These are phyloP conservation scores for Plasmodium malariae DNA, from an alignment of 169 alveolate genomes.

Conservation along the genomic window DNA sequence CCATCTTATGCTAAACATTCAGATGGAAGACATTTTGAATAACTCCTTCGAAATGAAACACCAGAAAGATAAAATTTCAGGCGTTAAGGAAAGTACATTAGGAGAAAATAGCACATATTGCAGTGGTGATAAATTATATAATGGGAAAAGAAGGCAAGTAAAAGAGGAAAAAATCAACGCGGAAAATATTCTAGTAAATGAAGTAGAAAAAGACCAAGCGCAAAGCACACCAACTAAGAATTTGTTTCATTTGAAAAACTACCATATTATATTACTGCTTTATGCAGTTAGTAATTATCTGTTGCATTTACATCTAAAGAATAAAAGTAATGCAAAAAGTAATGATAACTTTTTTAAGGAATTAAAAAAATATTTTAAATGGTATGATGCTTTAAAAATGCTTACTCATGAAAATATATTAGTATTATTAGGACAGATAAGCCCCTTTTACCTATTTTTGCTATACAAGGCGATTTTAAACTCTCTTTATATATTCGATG, in stretches of 20 bases:
- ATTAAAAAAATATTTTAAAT: constrained; percentile 22
- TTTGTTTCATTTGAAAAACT: constrained; percentile 13
- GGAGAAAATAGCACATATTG: not conserved
- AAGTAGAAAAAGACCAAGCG: not conserved
- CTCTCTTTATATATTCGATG: constrained; percentile 33
- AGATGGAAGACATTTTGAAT: too few species aligned
- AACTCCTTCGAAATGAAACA: not conserved
- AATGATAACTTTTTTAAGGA: not conserved
- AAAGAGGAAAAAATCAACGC: too few species aligned
- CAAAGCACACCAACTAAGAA: not conserved
- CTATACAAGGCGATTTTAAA: constrained; percentile 46
- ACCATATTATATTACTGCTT: constrained; percentile 45
- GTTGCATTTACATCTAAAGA: constrained; percentile 1
- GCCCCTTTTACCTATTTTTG: constrained; percentile 39
- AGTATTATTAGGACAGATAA: constrained; percentile 1
- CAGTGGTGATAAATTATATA: too few species aligned
- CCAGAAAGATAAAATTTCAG: not conserved
- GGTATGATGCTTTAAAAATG: not conserved
- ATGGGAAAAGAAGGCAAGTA: too few species aligned
- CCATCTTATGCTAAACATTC: constrained; percentile 1
- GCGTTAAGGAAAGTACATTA: not conserved
- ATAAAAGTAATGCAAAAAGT: not conserved
- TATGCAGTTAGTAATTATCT: constrained; percentile 44
- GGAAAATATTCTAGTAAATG: not conserved
- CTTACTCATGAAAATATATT: not conserved